Percentiles rank a stretch among this genome's conserved stretches.
Evolutionary conservation across 2,329 filamentous ascomycete genomes (phyloP).

Genomic region (Xylariaceae sp.): DNA sequence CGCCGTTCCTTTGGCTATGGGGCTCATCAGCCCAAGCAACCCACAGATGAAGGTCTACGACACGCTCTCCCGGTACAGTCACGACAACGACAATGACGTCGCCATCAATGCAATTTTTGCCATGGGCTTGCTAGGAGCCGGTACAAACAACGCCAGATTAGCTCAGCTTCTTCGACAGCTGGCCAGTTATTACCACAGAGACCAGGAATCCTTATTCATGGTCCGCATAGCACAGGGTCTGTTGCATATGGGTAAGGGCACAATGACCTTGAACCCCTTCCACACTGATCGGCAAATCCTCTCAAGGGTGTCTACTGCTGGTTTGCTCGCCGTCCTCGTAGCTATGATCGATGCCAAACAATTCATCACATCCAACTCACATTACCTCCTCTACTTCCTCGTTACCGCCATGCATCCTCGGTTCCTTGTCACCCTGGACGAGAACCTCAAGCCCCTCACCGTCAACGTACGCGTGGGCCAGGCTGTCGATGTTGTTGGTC

Average conservation of each 20-base stretch:
- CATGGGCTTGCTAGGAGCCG: slow-evolving; percentile 94
- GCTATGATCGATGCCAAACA: slow-evolving; percentile 95
- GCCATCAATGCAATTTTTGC: slow-evolving; percentile 98
- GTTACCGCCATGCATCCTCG: slow-evolving; percentile 95
- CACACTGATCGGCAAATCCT: slow-evolving; percentile 96
- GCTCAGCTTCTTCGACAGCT: slow-evolving; percentile 92
- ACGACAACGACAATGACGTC: slow-evolving; percentile 98
- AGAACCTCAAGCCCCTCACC: slow-evolving; percentile 86
- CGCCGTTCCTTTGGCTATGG: slow-evolving; percentile 94
- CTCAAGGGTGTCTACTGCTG: slow-evolving; percentile 84
- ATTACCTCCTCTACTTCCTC: slow-evolving; percentile 97
- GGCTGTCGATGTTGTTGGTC: slow-evolving; percentile 95
- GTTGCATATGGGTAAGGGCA: slow-evolving; percentile 98
- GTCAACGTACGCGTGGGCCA: slow-evolving; percentile 97
- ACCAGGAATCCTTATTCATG: slow-evolving; percentile 97
- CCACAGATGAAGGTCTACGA: slow-evolving; percentile 99
- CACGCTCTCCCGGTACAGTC: slow-evolving; percentile 92
- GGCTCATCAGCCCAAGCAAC: slow-evolving; percentile 93
- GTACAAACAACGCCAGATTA: slow-evolving; percentile 95
- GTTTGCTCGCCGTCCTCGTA: slow-evolving; percentile 83
- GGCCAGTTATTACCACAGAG: slow-evolving; percentile 96
- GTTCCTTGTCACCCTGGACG: slow-evolving; percentile 93
- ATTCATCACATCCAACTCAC: slow-evolving; percentile 62
- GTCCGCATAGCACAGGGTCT: slow-evolving; percentile 97
- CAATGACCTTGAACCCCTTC: slow-evolving; percentile 94